phyloP scores from a whole-genome alignment of 139 green algal species.

The Chlamydomonas eustigma region DNA sequence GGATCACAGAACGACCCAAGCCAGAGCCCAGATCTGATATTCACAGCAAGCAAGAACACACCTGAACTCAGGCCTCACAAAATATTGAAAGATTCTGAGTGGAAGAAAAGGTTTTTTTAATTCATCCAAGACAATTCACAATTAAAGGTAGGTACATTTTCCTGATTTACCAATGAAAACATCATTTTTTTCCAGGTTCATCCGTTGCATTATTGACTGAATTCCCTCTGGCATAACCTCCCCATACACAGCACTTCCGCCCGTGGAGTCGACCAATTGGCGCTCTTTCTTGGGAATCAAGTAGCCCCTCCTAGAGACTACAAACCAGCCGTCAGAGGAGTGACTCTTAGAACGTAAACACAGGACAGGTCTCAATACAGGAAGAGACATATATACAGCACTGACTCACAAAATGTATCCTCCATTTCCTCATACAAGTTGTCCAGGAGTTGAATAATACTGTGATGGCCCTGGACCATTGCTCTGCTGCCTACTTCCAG shows the following conservation, averaged over 20 bases:
- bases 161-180: constrained; percentile 7
- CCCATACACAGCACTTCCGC: constrained; percentile 34
- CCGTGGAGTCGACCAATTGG: constrained; percentile 25
- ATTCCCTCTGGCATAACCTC: constrained; percentile 28
- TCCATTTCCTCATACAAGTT: constrained; percentile 22
- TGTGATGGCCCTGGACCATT: not conserved
- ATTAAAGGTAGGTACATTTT: no score
- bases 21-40: constrained; percentile 42
- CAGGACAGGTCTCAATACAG: not conserved
- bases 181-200: constrained; percentile 13
- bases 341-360: not conserved
- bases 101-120: no score
- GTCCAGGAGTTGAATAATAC: constrained; percentile 21
- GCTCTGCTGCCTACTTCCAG: no score
- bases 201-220: not conserved
- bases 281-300: constrained; percentile 22
- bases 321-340: not conserved
- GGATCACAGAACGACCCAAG: constrained; percentile 25
- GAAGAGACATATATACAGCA: not conserved
- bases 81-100: not conserved
- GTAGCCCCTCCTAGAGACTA: constrained; percentile 9
- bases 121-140: no score
- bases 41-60: constrained; percentile 15
- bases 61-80: not conserved
- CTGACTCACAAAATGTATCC: constrained; percentile 15